Evolutionary conservation across 2,329 filamentous ascomycete species (phyloP), one percentile per base, ranked within the genome.

Genomic region (Talaromyces sp.): DNA sequence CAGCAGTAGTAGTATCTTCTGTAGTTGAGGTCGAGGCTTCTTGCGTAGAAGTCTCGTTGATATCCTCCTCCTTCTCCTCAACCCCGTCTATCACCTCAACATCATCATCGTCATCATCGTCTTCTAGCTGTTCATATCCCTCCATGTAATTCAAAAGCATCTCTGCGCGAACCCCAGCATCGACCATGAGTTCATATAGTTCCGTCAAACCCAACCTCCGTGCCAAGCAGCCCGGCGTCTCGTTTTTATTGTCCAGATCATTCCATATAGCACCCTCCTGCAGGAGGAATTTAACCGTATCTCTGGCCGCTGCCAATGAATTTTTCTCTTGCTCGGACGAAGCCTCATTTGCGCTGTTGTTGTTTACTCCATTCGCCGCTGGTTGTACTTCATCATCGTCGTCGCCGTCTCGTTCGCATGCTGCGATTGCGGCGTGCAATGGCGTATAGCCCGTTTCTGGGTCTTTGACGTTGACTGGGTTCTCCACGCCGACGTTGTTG

Each of bases 221-320:
- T 9, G 94, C 94, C 50, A 97, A 79, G 72, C 93, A 97, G 8
- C 92, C 94, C 0, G 94, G 92, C 3, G 94, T 97, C 80, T 97
- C 93, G 68, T 91, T 84, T 67, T 90, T 88, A 65, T 81, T 77
- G 74, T 97, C 91, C 59, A 97, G 80, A 72, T 97, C 92, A 77
- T 99, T 99, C 94, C 94, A 99, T 67, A 97, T 97, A 11, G 91
- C 94, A 32, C 94, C 94, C 66, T 89, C 88, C 69, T 92, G 83
- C 62, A 97, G 86, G 8, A 97, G 81, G 69, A 94, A 84, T 66
- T 85, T 83, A 4, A 97, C 79, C 0, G 88, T 88, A 57, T 86
- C 84, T 59, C 83, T 82, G 2, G 87, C 89, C 43, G 84, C 83
- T 53, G 87, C 83, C 32, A 89, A 70, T 21, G 67, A 56, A 12